Evolutionary conservation across 2,329 filamentous ascomycete genomes (phyloP).

Genomic region (Penicillium sp.): DNA sequence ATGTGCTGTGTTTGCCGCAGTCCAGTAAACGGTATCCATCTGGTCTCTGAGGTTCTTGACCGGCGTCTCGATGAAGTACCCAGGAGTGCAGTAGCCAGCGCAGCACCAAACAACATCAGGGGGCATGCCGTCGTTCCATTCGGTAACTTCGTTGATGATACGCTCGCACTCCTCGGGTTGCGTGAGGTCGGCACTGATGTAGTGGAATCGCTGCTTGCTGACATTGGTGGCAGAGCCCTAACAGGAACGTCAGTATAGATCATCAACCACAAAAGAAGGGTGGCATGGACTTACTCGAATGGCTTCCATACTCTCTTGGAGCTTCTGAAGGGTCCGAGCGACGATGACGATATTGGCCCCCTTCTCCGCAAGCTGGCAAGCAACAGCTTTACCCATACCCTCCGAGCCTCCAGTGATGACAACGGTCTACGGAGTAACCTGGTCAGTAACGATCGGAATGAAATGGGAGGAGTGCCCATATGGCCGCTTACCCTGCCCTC

Average conservation of each 20-base stretch:
- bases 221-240: conserved; percentile 70
- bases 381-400: conserved; percentile 82
- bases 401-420: conserved; percentile 91
- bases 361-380: conserved; percentile 74
- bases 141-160: conserved; percentile 72
- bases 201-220: conserved; percentile 75
- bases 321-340: conserved; percentile 75
- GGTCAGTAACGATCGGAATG: conserved; percentile 4
- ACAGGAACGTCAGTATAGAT: conserved; percentile 26
- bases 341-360: conserved; percentile 88
- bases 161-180: conserved; percentile 69
- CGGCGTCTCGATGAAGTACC: conserved; percentile 77
- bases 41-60: conserved; percentile 71
- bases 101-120: conserved; percentile 93
- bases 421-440: conserved; percentile 66
- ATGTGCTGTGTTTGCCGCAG: conserved; percentile 83
- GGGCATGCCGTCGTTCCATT: conserved; percentile 75
- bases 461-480: background rate
- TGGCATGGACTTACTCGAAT: conserved; percentile 59
- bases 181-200: conserved; percentile 82
- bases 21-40: conserved; percentile 94
- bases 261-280: background rate
- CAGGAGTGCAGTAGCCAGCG: conserved; percentile 75
- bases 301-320: conserved; percentile 70
- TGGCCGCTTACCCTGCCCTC: conserved; percentile 72